Evolutionary conservation across 208 protist genomes (phyloP), one percentile per base, ranked within the genome.

Genomic region (Trypanosoma scelopori): DNA sequence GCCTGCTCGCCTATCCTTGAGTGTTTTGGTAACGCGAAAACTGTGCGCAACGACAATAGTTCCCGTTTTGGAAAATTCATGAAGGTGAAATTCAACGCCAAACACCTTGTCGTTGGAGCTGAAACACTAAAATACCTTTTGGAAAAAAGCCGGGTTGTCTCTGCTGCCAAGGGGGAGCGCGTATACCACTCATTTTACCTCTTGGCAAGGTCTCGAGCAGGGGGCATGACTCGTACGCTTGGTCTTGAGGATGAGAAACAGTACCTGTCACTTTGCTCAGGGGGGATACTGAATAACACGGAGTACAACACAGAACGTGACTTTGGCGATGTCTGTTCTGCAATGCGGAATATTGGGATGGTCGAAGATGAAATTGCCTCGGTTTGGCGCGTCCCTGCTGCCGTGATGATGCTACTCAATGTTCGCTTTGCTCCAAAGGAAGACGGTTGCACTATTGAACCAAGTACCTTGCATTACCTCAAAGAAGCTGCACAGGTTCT

Each of bases 151-250:
- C 65, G 79, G 48, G 60, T 85, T 32, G 43, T 81, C 11, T 53
- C 45, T 42, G 84, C 87, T 37, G 48, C 66, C 4, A 45, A 65
- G 20, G 87, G 79, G 18, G 91, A 96, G 64, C 53, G 89, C 30
- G 91, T 89, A 45, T 95, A 90, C 60, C 77, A 92, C 64, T 71
- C 85, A n/a, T 93, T 95, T 66, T 97, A 92, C 69, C 55, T 69
- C 22, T 61, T 52, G 18, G 32, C 4, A 22, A 27, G 60, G 7
- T 13, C 43, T 55, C 46, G 55, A 63, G n/a, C n/a, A n/a, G 56
- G 35, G 22, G 35, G 22, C 30, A 51, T 59, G 41, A 15, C 45
- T 35, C 39, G 46, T 23, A 32, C 5, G 12, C 41, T 66, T 43
- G 20, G 25, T 53, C 35, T 60, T 50, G 62, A 57, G 43, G 20